A percentile compares a stretch with the other conserved stretches of the same genome.
Evolutionary conservation across 2,329 filamentous ascomycete species (phyloP).

Genomic region (Alternaria tenuissima): DNA sequence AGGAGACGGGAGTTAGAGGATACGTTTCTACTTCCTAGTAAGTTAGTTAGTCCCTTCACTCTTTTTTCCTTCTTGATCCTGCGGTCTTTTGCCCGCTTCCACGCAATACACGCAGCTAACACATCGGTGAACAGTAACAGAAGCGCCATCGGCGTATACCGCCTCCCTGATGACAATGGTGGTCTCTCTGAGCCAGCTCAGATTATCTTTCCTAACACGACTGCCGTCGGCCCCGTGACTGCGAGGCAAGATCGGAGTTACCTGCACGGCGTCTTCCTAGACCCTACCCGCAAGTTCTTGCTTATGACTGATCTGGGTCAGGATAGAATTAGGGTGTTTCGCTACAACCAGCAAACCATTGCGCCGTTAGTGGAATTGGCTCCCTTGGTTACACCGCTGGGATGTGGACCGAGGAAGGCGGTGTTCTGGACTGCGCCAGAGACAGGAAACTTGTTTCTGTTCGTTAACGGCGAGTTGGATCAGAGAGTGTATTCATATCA

Average conservation of each 20-base stretch:
- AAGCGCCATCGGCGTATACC: constrained; percentile 18
- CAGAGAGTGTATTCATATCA: constrained; percentile 25
- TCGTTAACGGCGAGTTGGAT: constrained; percentile 25
- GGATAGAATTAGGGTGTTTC: constrained; percentile 68
- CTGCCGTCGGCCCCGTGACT: constrained; percentile 10
- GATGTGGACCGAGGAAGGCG: constrained; percentile 70
- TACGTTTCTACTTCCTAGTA: constrained; percentile 24
- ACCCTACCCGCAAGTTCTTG: constrained; percentile 68
- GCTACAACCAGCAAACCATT: constrained; percentile 53
- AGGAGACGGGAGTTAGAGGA: constrained; percentile 4
- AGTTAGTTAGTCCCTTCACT: background rate
- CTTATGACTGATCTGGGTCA: constrained; percentile 71
- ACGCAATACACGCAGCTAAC: background rate
- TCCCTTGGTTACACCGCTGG: constrained; percentile 56
- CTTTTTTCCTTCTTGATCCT: background rate
- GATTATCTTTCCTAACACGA: constrained; percentile 15
- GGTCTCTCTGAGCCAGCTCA: constrained; percentile 8
- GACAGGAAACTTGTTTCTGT: constrained; percentile 11
- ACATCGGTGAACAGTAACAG: constrained; percentile 11
- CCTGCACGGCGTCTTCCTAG: constrained; percentile 65
- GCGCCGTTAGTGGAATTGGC: constrained; percentile 56
- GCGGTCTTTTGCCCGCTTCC: background rate
- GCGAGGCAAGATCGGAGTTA: constrained; percentile 46
- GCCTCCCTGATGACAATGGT: constrained; percentile 12
- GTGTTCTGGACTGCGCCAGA: constrained; percentile 57